Base-by-base conservation (phyloP, 2,329 filamentous ascomycete species). In the Talaromyces sp. region DNA sequence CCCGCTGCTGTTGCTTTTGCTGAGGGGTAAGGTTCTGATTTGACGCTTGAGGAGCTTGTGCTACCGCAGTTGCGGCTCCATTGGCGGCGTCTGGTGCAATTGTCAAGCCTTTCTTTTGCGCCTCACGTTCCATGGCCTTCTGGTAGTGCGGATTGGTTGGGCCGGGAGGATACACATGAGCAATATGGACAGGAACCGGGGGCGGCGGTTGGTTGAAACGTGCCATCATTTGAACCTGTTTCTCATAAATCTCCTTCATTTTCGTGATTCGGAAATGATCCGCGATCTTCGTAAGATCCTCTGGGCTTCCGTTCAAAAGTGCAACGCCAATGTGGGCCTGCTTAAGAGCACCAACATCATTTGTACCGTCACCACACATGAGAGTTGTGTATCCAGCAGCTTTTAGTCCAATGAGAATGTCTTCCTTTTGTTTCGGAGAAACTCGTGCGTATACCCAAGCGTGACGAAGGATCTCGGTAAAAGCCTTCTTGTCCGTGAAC, bases 241-340 rank as follows among this genome's bases (percentile, higher is more conserved):
- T 97, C 79, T 97, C 91, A 74, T 99, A 99, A 65, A 99, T 85
- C 65, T 97, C 92, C 83, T 97, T 97, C 90, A 99, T 95, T 82
- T 92, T 96, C 46, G 89, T 96, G 75, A 92, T 96, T 67, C 94
- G 89, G 70, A 89, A 88, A 76, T 99, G 92, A 71, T 97, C 94
- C 27, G 90, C 88, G 68, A 99, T 99, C 73, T 88, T 92, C 60
- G 87, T 88, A 58, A 99, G 83, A 72, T 97, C 94, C 24, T 97
- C 90, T 66, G 87, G 88, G 1, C 92, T 95, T 64, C 94, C 94
- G 75, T 99, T 99, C 67, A 99, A 85, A 55, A 99, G 86, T 24
- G 94, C 94, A 64, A 99, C 90, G 76, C 94, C 94, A 65, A 99
- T 92, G 72, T 99, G 94, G 46, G 94, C 94, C 78, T 99, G 94